Base-by-base conservation (phyloP, 768 basidiomycete species). In the Lactifluus echinatus region DNA sequence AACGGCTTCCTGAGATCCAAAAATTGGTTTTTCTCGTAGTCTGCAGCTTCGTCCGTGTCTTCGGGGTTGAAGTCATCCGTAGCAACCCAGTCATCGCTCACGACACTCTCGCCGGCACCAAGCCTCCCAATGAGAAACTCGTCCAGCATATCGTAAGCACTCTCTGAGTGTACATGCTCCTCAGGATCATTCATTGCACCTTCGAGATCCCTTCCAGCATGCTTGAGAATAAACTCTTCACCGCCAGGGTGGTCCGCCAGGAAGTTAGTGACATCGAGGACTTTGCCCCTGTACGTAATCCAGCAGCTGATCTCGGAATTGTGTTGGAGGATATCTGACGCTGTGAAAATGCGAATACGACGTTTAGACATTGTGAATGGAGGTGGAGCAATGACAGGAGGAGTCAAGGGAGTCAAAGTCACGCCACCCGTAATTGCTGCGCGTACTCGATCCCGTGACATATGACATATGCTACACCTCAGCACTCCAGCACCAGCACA, bases 231-330 rank as follows among this genome's bases (percentile, higher is more conserved):
- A 61, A 93, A 72, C 68, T 97, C 94, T 70, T 98, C 95, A 3
- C 94, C 93, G 62, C 95, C 95, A 11, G 94, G 93, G 68, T 96
- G 93, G 74, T 95, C 93, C 51, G 78, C 66, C 2, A 94, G 72
- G 72, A 98, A 97, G 3, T 65, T 63, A 3, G 94, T 85, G 51
- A 98, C 83, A 67, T 99, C 85, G 76, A 94, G 98, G 23, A 99
- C 90, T 66, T 84, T 88, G 66, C 85, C 86, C 57, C 75, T 75
- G 68, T 82, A 83, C 2, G 87, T 77, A 49, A 98, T 75, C 90
- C 92, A 97, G 69, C 90, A 93, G 63, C 82, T 89, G 1, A 71
- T 63, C 1, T 75, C 51, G 4, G 77, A 74, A 46, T 72, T 76
- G 75, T 94, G 91, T 29, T 67, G 66, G 2, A 74, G 78, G 47